phyloP scores from a whole-genome alignment of 768 basidiomycete genomes.

The Pisolithus tinctorius region DNA sequence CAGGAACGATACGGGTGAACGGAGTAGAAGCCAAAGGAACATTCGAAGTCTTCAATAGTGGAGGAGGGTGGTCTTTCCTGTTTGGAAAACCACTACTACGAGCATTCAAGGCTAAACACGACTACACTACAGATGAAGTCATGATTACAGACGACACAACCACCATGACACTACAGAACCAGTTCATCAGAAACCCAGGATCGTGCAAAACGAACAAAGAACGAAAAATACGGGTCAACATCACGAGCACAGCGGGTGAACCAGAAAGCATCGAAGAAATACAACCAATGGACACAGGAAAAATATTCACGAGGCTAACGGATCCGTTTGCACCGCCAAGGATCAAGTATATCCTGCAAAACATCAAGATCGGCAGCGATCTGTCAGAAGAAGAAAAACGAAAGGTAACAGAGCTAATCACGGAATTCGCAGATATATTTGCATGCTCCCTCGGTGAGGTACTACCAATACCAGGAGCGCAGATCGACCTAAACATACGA shows the following conservation, averaged over 20 bases:
- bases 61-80: conserved; percentile 21
- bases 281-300: neutral
- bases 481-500: conserved; percentile 1
- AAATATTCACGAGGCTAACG: neutral
- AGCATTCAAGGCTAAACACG: conserved; percentile 17
- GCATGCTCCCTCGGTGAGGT: conserved; percentile 36
- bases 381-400: conserved; percentile 17
- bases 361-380: conserved; percentile 25
- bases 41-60: no score
- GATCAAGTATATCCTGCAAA: conserved; percentile 11
- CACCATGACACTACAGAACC: neutral
- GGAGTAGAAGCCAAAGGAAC: neutral
- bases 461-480: conserved; percentile 8
- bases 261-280: neutral
- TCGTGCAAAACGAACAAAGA: neutral
- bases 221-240: neutral
- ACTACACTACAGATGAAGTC: conserved; percentile 15
- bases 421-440: conserved; percentile 32
- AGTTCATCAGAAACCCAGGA: neutral
- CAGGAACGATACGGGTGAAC: neutral
- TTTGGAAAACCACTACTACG: conserved; percentile 25
- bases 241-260: neutral
- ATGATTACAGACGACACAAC: neutral
- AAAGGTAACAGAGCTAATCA: conserved; percentile 18
- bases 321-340: conserved; percentile 3